These are phyloP conservation scores for Aspergillus niger DNA, from an alignment of 2,329 filamentous ascomycete species.

Conservation along the genomic window DNA sequence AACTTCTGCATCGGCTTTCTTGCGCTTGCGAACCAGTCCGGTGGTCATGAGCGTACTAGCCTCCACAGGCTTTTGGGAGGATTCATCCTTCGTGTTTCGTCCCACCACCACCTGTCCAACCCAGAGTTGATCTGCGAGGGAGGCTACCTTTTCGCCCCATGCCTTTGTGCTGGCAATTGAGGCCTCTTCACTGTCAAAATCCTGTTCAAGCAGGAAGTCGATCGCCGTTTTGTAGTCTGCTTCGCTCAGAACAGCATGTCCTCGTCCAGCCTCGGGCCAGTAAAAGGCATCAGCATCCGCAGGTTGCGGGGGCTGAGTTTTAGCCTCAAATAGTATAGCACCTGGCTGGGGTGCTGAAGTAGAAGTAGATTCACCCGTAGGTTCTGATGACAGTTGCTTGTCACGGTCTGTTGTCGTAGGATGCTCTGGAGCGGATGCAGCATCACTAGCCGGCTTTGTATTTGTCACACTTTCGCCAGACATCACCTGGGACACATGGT, in stretches of 20 bases:
- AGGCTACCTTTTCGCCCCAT: slow-evolving; percentile 46
- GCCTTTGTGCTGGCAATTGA: slow-evolving; percentile 43
- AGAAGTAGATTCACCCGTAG: neutral
- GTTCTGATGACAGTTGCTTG: neutral
- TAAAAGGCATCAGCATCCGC: slow-evolving; percentile 31
- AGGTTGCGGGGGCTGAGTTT: slow-evolving; percentile 6
- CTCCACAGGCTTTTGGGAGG: slow-evolving; percentile 11
- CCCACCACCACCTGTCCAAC: slow-evolving; percentile 42
- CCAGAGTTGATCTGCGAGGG: slow-evolving; percentile 38
- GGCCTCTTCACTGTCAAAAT: slow-evolving; percentile 44
- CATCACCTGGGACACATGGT: neutral
- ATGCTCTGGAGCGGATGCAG: neutral
- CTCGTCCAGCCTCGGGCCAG: slow-evolving; percentile 38
- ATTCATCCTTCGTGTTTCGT: slow-evolving; percentile 22
- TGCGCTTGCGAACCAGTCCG: slow-evolving; percentile 43
- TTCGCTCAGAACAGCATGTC: slow-evolving; percentile 41
- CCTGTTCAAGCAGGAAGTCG: slow-evolving; percentile 44
- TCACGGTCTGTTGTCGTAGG: neutral
- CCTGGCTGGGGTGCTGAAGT: neutral
- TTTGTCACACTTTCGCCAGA: neutral
- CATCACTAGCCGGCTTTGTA: neutral
- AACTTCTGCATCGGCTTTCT: slow-evolving; percentile 30
- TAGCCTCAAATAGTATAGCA: neutral
- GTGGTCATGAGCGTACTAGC: slow-evolving; percentile 31
- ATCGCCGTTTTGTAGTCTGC: slow-evolving; percentile 44